Percentiles rank a stretch among this genome's conserved stretches.
These are phyloP conservation scores for Phytopythium chamaehyphon DNA, from an alignment of 352 stramenopile genomes.

Conservation along the genomic window DNA sequence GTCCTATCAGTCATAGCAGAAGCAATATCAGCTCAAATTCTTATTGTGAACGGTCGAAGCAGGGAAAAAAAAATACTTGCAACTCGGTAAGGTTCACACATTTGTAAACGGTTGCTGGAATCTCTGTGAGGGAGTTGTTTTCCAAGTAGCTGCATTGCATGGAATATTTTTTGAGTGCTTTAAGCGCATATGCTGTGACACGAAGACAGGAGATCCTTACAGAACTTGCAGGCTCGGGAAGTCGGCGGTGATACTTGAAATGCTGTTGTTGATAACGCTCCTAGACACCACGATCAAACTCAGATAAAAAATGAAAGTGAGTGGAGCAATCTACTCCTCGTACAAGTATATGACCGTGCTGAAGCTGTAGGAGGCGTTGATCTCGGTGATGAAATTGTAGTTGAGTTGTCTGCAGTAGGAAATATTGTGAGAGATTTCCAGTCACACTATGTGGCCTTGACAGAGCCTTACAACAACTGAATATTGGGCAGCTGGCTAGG, in stretches of 20 bases:
- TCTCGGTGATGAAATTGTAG: not conserved
- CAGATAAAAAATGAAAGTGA: not conserved
- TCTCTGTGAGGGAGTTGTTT: conserved; percentile 1
- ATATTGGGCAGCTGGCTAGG: not conserved
- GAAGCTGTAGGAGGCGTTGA: not conserved
- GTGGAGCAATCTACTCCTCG: too few relatives aligned
- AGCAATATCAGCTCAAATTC: too few relatives aligned
- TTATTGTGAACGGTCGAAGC: too few relatives aligned
- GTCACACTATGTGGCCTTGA: too few relatives aligned
- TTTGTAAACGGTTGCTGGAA: not conserved
- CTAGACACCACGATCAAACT: too few relatives aligned
- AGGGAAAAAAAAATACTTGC: too few relatives aligned
- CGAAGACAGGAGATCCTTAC: not conserved
- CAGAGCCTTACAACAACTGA: not conserved
- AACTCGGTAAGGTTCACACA: not conserved
- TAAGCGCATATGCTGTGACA: too few relatives aligned
- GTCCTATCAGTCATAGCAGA: not conserved
- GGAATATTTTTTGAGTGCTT: not conserved
- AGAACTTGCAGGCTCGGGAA: not conserved
- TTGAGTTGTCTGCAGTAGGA: not conserved
- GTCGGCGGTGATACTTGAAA: not conserved
- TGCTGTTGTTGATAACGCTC: not conserved
- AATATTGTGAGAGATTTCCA: too few relatives aligned
- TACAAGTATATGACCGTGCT: not conserved
- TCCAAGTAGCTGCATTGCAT: not conserved